A percentile compares a stretch with the other conserved stretches of the same genome.
Evolutionary conservation across 2,329 filamentous ascomycete species (phyloP).

Genomic region (Remersonia thermophila): DNA sequence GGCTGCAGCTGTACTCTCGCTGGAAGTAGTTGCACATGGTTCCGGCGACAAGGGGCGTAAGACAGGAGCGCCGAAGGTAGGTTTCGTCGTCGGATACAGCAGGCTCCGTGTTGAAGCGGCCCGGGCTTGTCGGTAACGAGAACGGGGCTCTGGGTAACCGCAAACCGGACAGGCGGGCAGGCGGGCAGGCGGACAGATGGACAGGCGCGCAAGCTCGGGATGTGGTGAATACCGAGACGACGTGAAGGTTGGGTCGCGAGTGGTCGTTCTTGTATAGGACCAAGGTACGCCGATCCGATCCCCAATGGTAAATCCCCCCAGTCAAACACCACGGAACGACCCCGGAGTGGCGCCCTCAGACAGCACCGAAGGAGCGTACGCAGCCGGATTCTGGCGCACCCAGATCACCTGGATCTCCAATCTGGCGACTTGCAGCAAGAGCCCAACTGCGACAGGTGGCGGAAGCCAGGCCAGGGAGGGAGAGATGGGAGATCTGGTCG

Average conservation of each 20-base stretch:
- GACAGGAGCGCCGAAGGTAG: background rate
- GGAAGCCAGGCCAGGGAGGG: background rate
- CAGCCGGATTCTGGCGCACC: too few species aligned
- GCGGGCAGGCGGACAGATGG: background rate
- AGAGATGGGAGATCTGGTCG: too few species aligned
- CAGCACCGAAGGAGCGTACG: too few species aligned
- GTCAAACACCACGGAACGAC: too few species aligned
- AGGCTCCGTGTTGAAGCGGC: background rate
- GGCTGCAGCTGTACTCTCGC: slow-evolving; percentile 20
- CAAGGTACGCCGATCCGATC: too few species aligned
- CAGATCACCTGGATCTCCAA: too few species aligned
- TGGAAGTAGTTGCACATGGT: slow-evolving; percentile 28
- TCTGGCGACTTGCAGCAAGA: slow-evolving; percentile 6
- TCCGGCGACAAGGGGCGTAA: background rate
- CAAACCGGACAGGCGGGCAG: background rate
- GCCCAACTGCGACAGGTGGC: background rate
- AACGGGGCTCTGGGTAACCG: too few species aligned
- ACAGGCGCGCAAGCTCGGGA: background rate
- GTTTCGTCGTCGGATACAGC: background rate
- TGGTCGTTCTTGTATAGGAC: too few species aligned
- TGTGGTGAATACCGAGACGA: too few species aligned
- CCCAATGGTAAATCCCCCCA: background rate
- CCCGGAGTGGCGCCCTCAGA: too few species aligned
- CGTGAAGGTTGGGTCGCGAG: too few species aligned
- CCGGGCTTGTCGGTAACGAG: too few species aligned